A percentile compares a stretch with the other conserved stretches of the same genome.
Conservation (phyloP, 1,139 yeast species). For the Scheffersomyces segobiensis region DNA sequence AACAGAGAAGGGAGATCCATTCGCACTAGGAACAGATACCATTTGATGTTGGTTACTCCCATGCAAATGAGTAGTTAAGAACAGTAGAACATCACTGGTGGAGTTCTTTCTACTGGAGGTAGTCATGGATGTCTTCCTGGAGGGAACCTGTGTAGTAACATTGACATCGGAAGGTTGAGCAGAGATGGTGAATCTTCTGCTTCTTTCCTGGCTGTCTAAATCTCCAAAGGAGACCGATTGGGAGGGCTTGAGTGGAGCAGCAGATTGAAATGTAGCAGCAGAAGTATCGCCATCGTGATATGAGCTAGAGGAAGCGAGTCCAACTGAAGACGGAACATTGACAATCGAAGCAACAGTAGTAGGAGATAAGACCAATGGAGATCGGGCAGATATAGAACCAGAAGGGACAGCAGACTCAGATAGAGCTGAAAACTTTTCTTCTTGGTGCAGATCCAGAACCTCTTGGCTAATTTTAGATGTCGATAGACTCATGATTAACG, state of each 20-base stretch:
- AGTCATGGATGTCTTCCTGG: slow-evolving; percentile 14
- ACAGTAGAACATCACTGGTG: slow-evolving; percentile 12
- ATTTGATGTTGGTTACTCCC: slow-evolving; percentile 2
- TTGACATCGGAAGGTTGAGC: slow-evolving; percentile 40
- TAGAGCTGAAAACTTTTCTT: not conserved
- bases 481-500: not conserved
- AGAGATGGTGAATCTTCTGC: slow-evolving; percentile 46
- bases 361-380: not conserved
- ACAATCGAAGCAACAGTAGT: not conserved
- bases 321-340: not conserved
- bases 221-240: slow-evolving; percentile 43
- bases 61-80: slow-evolving; percentile 7
- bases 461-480: not conserved
- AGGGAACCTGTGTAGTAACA: slow-evolving; percentile 13
- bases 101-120: slow-evolving; percentile 8
- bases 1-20: not conserved
- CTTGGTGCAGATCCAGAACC: not conserved
- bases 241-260: slow-evolving; percentile 9
- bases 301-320: not conserved
- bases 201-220: slow-evolving; percentile 37
- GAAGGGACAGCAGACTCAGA: not conserved
- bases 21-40: not conserved
- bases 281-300: not conserved
- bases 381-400: not conserved
- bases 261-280: slow-evolving; percentile 4